Conservation (phyloP, 805 yeast genomes). For the Tetrapisispora phaffii region DNA sequence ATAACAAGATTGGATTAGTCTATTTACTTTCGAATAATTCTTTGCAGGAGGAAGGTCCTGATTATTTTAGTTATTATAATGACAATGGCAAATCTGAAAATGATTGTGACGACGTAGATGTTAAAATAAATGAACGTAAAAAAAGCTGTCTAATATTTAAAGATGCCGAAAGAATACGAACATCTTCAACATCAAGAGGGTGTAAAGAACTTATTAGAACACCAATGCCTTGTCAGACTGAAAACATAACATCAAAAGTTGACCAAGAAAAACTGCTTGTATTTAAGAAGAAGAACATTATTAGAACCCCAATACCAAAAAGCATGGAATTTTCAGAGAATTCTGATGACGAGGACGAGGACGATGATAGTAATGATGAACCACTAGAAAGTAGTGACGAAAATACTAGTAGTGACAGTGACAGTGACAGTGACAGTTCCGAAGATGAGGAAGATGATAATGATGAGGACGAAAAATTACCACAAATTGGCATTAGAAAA, state of each 20-base stretch:
- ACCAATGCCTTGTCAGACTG: slow-evolving; percentile 5
- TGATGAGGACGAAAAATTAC: not conserved
- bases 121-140: not conserved
- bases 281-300: not conserved
- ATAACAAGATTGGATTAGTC: slow-evolving; percentile 3
- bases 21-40: slow-evolving; percentile 6
- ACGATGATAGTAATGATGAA: slow-evolving; percentile 8
- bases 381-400: slow-evolving; percentile 3
- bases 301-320: slow-evolving; percentile 5
- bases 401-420: slow-evolving; percentile 7
- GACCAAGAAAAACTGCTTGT: not conserved
- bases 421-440: not conserved
- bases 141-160: not conserved
- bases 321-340: not conserved
- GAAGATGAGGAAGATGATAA: slow-evolving; percentile 1
- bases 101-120: not conserved
- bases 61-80: slow-evolving; percentile 13
- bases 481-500: not conserved
- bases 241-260: not conserved
- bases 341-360: slow-evolving; percentile 3
- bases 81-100: not conserved
- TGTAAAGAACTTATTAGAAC: slow-evolving; percentile 3
- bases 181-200: too few relatives aligned
- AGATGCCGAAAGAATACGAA: not conserved
- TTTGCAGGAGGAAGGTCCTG: slow-evolving; percentile 12